A percentile compares a stretch with the other conserved stretches of the same genome.
Conservation (phyloP, 208 protist species). For the Trypanosoma scelopori region DNA sequence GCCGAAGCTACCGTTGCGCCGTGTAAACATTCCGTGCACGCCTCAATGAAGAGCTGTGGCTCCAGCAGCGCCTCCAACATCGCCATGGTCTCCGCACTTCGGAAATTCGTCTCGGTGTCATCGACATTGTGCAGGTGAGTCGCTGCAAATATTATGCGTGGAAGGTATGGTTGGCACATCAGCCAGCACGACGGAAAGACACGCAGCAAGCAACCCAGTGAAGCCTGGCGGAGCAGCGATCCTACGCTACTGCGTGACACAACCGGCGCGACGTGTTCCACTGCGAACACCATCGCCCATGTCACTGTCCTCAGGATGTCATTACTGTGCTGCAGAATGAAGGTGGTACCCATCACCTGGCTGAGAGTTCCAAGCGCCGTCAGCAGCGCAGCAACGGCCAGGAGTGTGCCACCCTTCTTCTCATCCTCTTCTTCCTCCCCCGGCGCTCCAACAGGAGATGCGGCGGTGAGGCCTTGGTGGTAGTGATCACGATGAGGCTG, state of each 20-base stretch:
- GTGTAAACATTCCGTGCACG: conserved; percentile 58
- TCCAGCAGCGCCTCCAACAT: conserved; percentile 86
- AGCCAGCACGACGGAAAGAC: conserved; percentile 81
- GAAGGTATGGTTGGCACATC: conserved; percentile 79
- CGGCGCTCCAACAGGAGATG: no score
- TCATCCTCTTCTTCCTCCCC: not conserved
- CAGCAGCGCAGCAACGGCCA: conserved; percentile 57
- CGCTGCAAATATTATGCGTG: conserved; percentile 57
- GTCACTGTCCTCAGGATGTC: conserved; percentile 51
- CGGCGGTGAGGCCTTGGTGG: not conserved
- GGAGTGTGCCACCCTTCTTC: conserved; percentile 25
- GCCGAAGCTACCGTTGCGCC: conserved; percentile 32
- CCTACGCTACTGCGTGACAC: conserved; percentile 42
- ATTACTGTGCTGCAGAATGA: conserved; percentile 53
- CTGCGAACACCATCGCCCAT: conserved; percentile 48
- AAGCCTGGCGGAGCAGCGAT: conserved; percentile 69
- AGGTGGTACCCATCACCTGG: conserved; percentile 61
- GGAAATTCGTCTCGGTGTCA: conserved; percentile 73
- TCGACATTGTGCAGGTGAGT: conserved; percentile 63
- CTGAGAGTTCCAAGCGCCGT: conserved; percentile 28
- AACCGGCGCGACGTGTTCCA: conserved; percentile 46
- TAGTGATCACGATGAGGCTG: conserved; percentile 11
- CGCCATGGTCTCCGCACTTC: conserved; percentile 72
- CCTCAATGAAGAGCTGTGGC: conserved; percentile 81
- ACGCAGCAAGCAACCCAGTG: conserved; percentile 58